Percentiles rank a stretch among this genome's conserved stretches.
Evolutionary conservation across 352 stramenopile genomes (phyloP).

Genomic region (Phytophthora boehmeriae): DNA sequence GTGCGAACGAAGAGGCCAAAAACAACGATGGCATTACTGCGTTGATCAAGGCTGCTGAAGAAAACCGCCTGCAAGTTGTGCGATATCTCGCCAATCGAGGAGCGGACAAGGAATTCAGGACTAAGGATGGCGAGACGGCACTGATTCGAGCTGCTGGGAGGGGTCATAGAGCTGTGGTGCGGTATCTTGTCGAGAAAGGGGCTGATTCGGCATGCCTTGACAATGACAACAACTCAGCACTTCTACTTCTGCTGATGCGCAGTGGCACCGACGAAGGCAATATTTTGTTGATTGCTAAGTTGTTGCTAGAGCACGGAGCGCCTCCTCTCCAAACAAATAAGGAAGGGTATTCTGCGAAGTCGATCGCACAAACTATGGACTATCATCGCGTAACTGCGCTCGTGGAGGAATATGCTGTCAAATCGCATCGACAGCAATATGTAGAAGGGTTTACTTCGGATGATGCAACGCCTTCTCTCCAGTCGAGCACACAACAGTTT

Average conservation of each 20-base stretch:
- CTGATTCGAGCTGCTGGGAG: conserved; percentile 2
- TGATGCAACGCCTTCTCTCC: no score
- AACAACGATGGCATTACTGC: conserved; percentile 6
- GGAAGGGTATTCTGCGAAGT: neutral
- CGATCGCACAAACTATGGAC: neutral
- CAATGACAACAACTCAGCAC: conserved; percentile 2
- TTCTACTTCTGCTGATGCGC: conserved; percentile 5
- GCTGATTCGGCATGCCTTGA: conserved; percentile 6
- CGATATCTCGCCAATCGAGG: conserved; percentile 5
- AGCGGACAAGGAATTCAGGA: conserved; percentile 7
- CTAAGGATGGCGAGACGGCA: neutral
- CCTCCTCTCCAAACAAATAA: conserved; percentile 2
- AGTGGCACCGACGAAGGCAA: conserved; percentile 11
- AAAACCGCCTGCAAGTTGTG: neutral
- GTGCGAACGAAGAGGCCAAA: neutral
- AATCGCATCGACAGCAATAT: no score
- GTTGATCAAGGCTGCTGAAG: neutral
- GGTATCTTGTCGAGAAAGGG: conserved; percentile 15
- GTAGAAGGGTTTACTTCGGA: no score
- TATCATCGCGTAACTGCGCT: no score
- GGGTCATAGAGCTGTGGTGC: conserved; percentile 11
- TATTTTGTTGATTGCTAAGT: conserved; percentile 11
- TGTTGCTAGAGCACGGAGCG: conserved; percentile 17
- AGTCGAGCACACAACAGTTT: no score
- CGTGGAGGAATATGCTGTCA: no score